Conservation (phyloP, 768 basidiomycete species). For the Russula abietina region DNA sequence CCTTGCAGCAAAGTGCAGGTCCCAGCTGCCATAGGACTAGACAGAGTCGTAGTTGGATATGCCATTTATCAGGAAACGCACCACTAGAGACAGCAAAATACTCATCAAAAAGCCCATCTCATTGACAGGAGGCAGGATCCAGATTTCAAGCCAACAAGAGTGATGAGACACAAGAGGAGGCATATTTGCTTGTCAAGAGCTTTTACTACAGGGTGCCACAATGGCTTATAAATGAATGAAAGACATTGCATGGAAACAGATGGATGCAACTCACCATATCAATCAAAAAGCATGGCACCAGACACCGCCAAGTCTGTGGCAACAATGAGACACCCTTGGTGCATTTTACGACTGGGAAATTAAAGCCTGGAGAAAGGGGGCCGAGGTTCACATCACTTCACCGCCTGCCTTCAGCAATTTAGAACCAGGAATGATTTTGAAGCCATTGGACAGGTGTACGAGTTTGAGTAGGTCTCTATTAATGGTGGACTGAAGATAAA, state of each 20-base stretch:
- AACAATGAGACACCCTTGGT: background rate
- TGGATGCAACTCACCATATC: conserved; percentile 1
- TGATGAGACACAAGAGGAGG: background rate
- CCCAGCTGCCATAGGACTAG: background rate
- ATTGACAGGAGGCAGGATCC: background rate
- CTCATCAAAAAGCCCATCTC: background rate
- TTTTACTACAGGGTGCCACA: background rate
- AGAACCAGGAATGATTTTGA: no score
- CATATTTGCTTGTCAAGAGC: background rate
- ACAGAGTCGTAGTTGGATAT: background rate
- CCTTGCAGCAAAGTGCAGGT: background rate
- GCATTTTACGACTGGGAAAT: conserved; percentile 3
- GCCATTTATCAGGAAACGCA: background rate
- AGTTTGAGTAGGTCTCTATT: no score
- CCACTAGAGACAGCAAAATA: background rate
- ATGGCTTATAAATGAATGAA: background rate
- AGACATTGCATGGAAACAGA: background rate
- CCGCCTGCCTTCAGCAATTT: no score
- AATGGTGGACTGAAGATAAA: no score
- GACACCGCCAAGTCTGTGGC: background rate
- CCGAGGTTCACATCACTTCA: conserved; percentile 2
- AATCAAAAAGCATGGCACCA: background rate
- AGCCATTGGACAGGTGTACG: no score
- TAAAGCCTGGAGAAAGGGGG: conserved; percentile 4
- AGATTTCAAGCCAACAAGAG: background rate